Evolutionary conservation across 163 green algal species (phyloP), one percentile per base, ranked within the genome.

Genomic region (Scenedesmus sp.): DNA sequence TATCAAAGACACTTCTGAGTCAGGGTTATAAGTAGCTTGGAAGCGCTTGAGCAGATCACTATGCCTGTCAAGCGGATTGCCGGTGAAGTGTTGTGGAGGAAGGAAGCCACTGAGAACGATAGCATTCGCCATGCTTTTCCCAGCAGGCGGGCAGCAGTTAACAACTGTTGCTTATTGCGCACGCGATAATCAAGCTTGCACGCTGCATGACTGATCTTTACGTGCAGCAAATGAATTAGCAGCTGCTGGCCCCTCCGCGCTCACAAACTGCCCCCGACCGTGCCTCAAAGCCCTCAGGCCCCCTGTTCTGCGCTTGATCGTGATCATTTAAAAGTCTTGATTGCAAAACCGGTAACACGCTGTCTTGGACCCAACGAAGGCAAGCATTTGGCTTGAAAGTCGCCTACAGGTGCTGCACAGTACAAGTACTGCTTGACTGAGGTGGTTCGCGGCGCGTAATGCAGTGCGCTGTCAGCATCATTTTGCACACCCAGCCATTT

Each of bases 21-120:
- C 91, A 33, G 86, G 86, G 30, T 81, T 91, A 30, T 76, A 93
- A 0, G 93, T 92, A 6, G 83, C 90, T 18, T 94, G 89, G 44
- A 95, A 95, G n/a, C 93, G 93, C 44, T 91, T 82, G 0, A 91
- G 68, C 56, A 92, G 85, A 65, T 93, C 90, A 40, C 90, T 90
- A 0, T 86, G 90, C 12, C 93, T 90, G 33, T 94, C 92, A 16
- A 95, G 81, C 2, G 93, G 93, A 42, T 94, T 95, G 24, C 89
- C 87, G 20, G 90, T 94, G 81, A 95, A 95, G 72, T 91, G 86
- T 83, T 95, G 93, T 35, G n/a, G 20, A 65, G 81, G 65, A 6
- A 92, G 82, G 81, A 91, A 90, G 6, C 65, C 65, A 33, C 30
- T 76, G 30, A 90, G 42, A 1, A 86, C 46, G 0, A 86, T 43